Evolutionary conservation across 1,139 yeast species (phyloP).

Genomic region (Cylindricascospora bacillispora): DNA sequence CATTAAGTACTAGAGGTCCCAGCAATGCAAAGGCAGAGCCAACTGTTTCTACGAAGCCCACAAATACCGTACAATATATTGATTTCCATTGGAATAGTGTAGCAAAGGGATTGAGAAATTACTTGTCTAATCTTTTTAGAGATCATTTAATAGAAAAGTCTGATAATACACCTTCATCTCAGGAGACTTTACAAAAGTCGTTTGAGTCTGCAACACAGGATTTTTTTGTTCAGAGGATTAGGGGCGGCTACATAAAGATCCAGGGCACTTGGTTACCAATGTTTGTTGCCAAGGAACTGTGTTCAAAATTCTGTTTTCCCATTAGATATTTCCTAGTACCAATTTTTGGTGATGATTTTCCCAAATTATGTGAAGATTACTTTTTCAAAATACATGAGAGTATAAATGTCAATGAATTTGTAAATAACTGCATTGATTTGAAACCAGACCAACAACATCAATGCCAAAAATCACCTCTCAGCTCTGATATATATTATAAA

Average conservation of each 20-base stretch:
- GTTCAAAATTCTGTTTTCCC: slow-evolving; percentile 63
- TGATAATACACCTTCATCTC: slow-evolving; percentile 8
- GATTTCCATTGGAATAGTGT: slow-evolving; percentile 24
- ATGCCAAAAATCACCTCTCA: too few relatives aligned
- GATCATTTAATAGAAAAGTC: slow-evolving; percentile 32
- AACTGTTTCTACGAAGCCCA: neutral
- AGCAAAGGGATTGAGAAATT: slow-evolving; percentile 31
- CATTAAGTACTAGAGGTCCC: neutral
- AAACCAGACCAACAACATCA: neutral
- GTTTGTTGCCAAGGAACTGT: slow-evolving; percentile 53
- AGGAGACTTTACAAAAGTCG: slow-evolving; percentile 2
- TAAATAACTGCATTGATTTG: slow-evolving; percentile 1
- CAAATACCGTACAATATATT: slow-evolving; percentile 8
- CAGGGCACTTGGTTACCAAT: slow-evolving; percentile 94
- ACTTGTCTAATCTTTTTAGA: slow-evolving; percentile 43
- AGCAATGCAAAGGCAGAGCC: neutral
- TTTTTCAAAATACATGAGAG: slow-evolving; percentile 3
- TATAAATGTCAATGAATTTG: neutral
- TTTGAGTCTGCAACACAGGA: neutral
- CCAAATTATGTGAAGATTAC: slow-evolving; percentile 41
- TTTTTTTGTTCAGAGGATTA: slow-evolving; percentile 38
- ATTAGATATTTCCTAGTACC: slow-evolving; percentile 71
- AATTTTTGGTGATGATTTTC: slow-evolving; percentile 64
- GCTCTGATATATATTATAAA: too few relatives aligned
- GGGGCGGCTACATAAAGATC: slow-evolving; percentile 87